A percentile compares a stretch with the other conserved stretches of the same genome.
These are phyloP conservation scores for Panicum hallii DNA, from an alignment of 202 grass and related monocot species.

Conservation along the genomic window DNA sequence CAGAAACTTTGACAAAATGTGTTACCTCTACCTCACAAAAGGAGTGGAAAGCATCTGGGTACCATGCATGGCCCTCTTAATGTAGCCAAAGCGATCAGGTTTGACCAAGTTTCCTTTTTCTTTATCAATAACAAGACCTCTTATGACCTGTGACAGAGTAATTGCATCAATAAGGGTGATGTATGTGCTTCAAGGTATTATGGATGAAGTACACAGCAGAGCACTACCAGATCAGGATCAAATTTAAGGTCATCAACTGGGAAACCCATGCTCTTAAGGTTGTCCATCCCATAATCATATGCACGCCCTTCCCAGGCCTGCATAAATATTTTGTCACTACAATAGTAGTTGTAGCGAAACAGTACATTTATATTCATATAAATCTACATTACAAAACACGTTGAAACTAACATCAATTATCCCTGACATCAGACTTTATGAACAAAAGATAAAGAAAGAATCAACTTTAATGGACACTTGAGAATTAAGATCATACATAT, in stretches of 20 bases:
- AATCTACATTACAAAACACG: background rate
- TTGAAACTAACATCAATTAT: slow-evolving; percentile 9
- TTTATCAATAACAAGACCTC: slow-evolving; percentile 94
- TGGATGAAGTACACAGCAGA: slow-evolving; percentile 36
- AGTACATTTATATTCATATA: background rate
- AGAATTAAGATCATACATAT: slow-evolving; percentile 1
- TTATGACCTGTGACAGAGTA: slow-evolving; percentile 74
- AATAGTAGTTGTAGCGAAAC: slow-evolving; percentile 21
- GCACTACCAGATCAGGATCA: slow-evolving; percentile 87
- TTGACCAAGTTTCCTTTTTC: slow-evolving; percentile 97
- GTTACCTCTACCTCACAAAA: slow-evolving; percentile 73
- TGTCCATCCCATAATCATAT: slow-evolving; percentile 98
- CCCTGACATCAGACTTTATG: background rate
- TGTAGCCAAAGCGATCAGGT: slow-evolving; percentile 92
- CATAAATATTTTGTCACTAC: slow-evolving; percentile 32
- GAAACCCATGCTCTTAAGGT: slow-evolving; percentile 88
- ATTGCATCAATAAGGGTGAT: slow-evolving; percentile 21
- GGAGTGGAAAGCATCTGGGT: slow-evolving; percentile 91
- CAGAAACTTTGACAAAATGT: slow-evolving; percentile 17
- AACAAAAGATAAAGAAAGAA: background rate
- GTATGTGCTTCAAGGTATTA: slow-evolving; percentile 35
- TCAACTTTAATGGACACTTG: background rate
- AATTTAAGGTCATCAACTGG: slow-evolving; percentile 92
- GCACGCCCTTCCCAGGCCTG: slow-evolving; percentile 98
- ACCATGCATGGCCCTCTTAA: slow-evolving; percentile 98